Evolutionary conservation across 2,329 filamentous ascomycete genomes (phyloP).

Genomic region (Colletotrichum siamense): DNA sequence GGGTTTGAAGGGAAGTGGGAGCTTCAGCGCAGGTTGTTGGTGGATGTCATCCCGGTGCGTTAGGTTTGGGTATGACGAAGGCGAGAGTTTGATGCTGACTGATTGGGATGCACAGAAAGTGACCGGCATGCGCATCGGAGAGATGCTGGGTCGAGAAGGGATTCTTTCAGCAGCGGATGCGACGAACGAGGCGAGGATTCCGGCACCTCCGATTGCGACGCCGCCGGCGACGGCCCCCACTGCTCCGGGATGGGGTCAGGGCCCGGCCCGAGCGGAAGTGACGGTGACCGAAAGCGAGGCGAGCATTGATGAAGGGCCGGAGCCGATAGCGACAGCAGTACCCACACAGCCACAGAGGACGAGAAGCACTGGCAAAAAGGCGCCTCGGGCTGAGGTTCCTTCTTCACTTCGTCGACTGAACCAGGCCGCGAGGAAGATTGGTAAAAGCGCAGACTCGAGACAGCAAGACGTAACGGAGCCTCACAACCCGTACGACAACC

Average conservation of each 20-base stretch:
- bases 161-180: not conserved
- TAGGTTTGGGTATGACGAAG: not conserved
- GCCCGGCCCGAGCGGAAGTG: not conserved
- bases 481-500: not conserved
- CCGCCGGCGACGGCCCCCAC: not conserved
- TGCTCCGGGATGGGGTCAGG: not conserved
- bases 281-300: not conserved
- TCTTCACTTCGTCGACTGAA: not conserved
- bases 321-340: not conserved
- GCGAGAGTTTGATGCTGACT: not conserved
- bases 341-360: not conserved
- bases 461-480: not conserved
- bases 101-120: not conserved
- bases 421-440: not conserved
- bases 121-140: not conserved
- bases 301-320: fast-evolving
- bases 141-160: not conserved
- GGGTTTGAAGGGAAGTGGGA: not conserved
- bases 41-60: not conserved
- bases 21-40: slow-evolving; percentile 4
- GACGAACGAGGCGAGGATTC: too few species aligned
- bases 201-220: not conserved
- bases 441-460: not conserved
- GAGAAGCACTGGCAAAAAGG: slow-evolving; percentile 4
- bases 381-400: not conserved